Evolutionary conservation across 345 rosid genomes (phyloP).

Genomic region (Mangifera indica): DNA sequence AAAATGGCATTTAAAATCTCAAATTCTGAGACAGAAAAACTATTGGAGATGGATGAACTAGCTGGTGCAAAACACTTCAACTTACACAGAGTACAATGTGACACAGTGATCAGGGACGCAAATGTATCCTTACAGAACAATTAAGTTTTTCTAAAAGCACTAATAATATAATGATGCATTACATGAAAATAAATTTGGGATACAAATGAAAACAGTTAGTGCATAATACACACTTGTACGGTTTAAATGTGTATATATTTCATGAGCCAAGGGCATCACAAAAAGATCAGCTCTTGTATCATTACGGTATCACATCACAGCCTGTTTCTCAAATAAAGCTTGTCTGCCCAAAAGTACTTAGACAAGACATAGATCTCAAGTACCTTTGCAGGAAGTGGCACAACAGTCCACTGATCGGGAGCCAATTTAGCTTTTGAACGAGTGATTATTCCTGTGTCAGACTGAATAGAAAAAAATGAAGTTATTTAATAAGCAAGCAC

Average conservation of each 20-base stretch:
- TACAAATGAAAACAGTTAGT: not conserved
- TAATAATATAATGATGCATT: not conserved
- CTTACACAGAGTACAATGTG: not conserved
- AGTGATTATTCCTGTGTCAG: constrained; percentile 73
- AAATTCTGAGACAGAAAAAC: not conserved
- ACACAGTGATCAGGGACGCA: not conserved
- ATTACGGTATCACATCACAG: constrained; percentile 5
- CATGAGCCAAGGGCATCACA: not conserved
- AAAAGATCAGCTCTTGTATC: not conserved
- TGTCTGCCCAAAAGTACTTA: not conserved
- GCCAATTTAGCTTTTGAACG: constrained; percentile 83
- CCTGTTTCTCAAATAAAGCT: not conserved
- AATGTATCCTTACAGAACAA: constrained; percentile 1
- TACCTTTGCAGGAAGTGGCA: constrained; percentile 83
- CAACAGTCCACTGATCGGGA: constrained; percentile 83
- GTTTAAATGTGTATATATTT: not conserved
- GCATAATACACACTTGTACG: not conserved
- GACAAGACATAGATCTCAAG: constrained; percentile 16
- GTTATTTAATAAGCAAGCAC: constrained; percentile 22
- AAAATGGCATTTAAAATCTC: constrained; percentile 6
- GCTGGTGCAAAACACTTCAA: not conserved
- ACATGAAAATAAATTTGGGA: not conserved
- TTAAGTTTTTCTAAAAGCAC: not conserved
- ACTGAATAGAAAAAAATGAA: constrained; percentile 32
- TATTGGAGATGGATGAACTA: not conserved